Evolutionary conservation across 352 stramenopile genomes (phyloP).

Genomic region (Phytophthora pseudosyringae): DNA sequence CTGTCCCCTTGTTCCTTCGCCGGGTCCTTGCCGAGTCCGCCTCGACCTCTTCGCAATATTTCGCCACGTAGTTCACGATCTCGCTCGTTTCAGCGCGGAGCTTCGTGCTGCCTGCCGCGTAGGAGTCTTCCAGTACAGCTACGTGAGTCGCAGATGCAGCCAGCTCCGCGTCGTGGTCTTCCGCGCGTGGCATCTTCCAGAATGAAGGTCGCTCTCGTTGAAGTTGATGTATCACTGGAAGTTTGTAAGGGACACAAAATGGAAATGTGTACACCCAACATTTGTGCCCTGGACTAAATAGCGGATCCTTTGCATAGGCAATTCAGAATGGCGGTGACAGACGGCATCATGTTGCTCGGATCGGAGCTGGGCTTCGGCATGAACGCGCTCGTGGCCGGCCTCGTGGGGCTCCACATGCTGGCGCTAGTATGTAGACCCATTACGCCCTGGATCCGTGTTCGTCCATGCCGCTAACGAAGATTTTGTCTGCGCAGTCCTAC

Average conservation of each 20-base stretch:
- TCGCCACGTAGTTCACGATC: conserved; percentile 12
- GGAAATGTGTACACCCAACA: conserved; percentile 2
- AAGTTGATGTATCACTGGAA: conserved; percentile 17
- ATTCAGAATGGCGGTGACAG: conserved; percentile 11
- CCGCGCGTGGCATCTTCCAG: conserved; percentile 19
- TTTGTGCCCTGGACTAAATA: conserved; percentile 6
- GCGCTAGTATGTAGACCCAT: conserved; percentile 50
- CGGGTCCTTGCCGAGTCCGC: neutral
- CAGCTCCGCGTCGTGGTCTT: neutral
- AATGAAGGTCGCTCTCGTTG: conserved; percentile 35
- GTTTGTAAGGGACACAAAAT: conserved; percentile 9
- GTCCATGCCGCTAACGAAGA: conserved; percentile 5
- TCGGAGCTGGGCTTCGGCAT: conserved; percentile 58
- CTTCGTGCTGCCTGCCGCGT: conserved; percentile 4
- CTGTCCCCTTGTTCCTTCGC: neutral
- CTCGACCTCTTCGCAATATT: conserved; percentile 14
- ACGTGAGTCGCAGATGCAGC: neutral
- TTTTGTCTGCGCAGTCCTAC: conserved; percentile 40
- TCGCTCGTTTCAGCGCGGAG: conserved; percentile 21
- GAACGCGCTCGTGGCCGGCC: conserved; percentile 70
- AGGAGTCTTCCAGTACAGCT: neutral
- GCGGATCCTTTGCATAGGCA: neutral
- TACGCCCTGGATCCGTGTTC: neutral
- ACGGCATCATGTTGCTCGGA: conserved; percentile 43
- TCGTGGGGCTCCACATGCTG: conserved; percentile 77